Conservation (phyloP, 331 rosid species). For the Malus hybrid region DNA sequence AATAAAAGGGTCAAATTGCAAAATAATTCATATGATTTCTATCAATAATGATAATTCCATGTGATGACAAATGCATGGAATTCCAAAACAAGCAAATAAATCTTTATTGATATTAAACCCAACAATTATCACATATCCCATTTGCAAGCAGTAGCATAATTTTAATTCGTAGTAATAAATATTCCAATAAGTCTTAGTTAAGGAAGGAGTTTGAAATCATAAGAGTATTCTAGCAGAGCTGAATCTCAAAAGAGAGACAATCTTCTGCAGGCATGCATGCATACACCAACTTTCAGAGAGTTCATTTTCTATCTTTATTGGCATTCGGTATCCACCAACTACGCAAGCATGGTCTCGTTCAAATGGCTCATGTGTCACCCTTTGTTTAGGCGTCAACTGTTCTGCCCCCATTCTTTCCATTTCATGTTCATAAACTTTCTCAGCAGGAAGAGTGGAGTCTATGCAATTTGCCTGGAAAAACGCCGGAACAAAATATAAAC, state of each 20-base stretch:
- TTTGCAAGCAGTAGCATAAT: background rate
- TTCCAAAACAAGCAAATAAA: too few relatives aligned
- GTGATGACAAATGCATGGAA: background rate
- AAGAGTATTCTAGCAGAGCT: background rate
- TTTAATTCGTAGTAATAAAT: background rate
- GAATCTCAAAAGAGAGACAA: background rate
- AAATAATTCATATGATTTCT: background rate
- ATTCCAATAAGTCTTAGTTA: background rate
- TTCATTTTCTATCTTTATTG: background rate
- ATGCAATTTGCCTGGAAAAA: background rate
- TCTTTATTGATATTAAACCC: background rate
- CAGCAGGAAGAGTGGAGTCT: background rate
- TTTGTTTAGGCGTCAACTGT: background rate
- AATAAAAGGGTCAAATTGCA: background rate
- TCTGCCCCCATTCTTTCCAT: background rate
- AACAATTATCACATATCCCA: background rate
- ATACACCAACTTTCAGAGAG: background rate
- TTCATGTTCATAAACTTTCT: background rate
- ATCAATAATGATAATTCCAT: background rate
- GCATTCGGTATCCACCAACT: background rate
- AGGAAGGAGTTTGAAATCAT: background rate
- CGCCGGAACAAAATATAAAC: background rate
- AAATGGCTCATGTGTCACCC: background rate
- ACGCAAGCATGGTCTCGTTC: background rate
- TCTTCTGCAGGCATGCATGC: background rate